Base-by-base conservation (phyloP, 164 flowering plant species). In the Taxillus chinensis region DNA sequence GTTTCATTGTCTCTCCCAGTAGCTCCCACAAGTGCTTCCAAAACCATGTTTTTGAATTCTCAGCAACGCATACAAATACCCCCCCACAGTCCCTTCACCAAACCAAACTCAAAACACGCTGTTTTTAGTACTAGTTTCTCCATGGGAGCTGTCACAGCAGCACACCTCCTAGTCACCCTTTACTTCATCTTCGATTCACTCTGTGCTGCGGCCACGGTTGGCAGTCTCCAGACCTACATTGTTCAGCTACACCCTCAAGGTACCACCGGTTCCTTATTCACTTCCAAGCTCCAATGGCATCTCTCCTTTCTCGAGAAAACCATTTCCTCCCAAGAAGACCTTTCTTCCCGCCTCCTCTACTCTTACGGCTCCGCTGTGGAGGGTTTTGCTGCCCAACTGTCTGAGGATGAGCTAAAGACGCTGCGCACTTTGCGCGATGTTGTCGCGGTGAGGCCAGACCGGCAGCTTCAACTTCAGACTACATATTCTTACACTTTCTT, bases 401-500 rank as follows among this genome's bases (percentile, higher is more conserved):
- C 80, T 6, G 82, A 81, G 51, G 1, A 45, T 3, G 92, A 87
- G 72, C 45, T 77, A n/a, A 56, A 59, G 41, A 59, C 54, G 11
- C 16, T 90, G 66, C 58, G 65, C 51, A 74, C 41, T 45, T 64
- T 72, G 69, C 75, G 55, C 16, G 82, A 80, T 59, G 96, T 90
- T 27, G 52, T 90, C 10, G 80, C 92, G 0, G 55, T 84, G 16
- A 77, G 83, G 43, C 90, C 82, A 0, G 95, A 90, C 62, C 64
- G 68, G 46, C 43, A 58, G 52, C 71, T 80, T 16, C 77, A 81
- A 13, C 8, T 83, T 12, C 95, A 83, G 8, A 90, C 96, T 1
- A 90, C 96, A 55, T 84, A 87, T 58, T 87, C 95, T 0, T 83
- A 85, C 80, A 84, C 83, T 77, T 90, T 90, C 78, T 68, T 89